These are phyloP conservation scores for Pterocarpus santalinus DNA, from an alignment of 306 rosid genomes.

Conservation along the genomic window DNA sequence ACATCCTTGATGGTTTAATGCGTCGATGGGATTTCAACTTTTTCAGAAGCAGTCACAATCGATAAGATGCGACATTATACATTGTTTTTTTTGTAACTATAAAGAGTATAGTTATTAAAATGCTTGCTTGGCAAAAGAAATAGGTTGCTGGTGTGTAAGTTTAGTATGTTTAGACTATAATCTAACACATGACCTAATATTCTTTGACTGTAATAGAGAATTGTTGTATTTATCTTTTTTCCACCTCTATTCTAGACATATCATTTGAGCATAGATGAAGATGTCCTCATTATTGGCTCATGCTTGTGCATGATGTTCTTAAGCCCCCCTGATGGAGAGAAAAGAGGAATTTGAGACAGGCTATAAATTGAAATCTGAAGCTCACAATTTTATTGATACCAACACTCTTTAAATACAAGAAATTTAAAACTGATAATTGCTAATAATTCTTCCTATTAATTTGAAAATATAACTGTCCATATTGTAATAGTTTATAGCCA, in stretches of 20 bases:
- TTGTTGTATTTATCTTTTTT: not conserved
- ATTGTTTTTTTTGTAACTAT: constrained; percentile 53
- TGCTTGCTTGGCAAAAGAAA: constrained; percentile 54
- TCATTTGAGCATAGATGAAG: not conserved
- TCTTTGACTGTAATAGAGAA: constrained; percentile 32
- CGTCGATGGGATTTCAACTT: constrained; percentile 95
- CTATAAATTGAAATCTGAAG: no score
- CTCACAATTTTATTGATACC: no score
- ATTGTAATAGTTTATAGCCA: no score
- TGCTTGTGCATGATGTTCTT: constrained; percentile 17
- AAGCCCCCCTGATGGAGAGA: not conserved
- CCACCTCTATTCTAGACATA: not conserved
- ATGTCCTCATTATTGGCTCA: not conserved
- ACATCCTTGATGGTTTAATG: constrained; percentile 76
- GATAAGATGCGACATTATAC: constrained; percentile 47
- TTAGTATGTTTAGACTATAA: constrained; percentile 28
- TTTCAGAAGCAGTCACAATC: constrained; percentile 68
- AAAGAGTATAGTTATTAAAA: constrained; percentile 47
- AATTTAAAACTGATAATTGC: no score
- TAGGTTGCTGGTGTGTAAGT: constrained; percentile 38
- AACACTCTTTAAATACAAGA: no score
- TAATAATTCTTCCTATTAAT: no score
- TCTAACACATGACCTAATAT: constrained; percentile 16
- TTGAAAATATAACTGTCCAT: no score
- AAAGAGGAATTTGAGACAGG: no score